Conservation (phyloP, 495 filamentous ascomycete species). For the Cladorrhinum samala region DNA sequence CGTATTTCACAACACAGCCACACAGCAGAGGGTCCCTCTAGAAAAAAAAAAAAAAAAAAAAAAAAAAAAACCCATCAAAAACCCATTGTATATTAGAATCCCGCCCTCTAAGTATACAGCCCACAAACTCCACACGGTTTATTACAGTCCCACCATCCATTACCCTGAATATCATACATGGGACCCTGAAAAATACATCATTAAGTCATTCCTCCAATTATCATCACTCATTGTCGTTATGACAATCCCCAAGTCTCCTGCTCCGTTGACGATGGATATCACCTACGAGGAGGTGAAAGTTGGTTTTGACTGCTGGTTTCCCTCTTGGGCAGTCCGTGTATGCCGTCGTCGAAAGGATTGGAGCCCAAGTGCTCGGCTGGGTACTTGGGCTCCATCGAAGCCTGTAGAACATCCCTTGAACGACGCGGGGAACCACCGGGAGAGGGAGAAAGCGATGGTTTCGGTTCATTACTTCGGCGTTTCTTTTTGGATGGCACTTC, state of each 20-base stretch:
- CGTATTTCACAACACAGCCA: too few relatives aligned
- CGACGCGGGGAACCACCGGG: conserved; percentile 7
- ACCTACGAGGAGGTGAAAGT: background rate
- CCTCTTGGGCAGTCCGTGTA: background rate
- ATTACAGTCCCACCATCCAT: too few relatives aligned
- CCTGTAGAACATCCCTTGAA: conserved; percentile 9
- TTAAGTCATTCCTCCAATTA: background rate
- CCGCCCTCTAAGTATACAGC: too few relatives aligned
- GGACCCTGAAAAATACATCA: too few relatives aligned
- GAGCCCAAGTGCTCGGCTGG: conserved; percentile 10
- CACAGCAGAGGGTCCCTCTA: too few relatives aligned
- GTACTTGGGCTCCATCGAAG: conserved; percentile 11
- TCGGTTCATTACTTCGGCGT: conserved; percentile 1
- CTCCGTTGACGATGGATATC: too few relatives aligned
- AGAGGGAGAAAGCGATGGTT: conserved; percentile 4
- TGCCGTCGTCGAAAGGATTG: conserved; percentile 16
- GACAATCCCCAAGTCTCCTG: conserved; percentile 1
- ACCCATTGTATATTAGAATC: too few relatives aligned
- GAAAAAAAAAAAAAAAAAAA: too few relatives aligned
- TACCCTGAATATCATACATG: too few relatives aligned
- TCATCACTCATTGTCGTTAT: background rate
- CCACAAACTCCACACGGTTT: too few relatives aligned
- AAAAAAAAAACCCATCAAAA: too few relatives aligned
- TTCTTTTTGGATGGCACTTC: conserved; percentile 8
- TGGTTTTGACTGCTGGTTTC: background rate